Conservation (phyloP, 179 eudicot species). For the Vitellaria paradoxa region DNA sequence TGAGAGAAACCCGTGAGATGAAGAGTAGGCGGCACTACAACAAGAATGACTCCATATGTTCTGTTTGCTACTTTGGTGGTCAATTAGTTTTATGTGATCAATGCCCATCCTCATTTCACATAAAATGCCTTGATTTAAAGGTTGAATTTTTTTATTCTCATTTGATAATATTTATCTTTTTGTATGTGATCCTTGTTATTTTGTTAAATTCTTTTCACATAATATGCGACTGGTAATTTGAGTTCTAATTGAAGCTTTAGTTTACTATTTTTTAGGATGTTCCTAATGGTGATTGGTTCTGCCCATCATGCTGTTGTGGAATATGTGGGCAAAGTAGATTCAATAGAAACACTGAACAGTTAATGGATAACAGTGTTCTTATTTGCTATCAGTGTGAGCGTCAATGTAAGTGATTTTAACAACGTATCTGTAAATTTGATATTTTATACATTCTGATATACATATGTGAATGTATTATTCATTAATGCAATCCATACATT, state of each 20-base stretch:
- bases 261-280: constrained; percentile 41
- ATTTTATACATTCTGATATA: not conserved
- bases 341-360: constrained; percentile 25
- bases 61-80: constrained; percentile 83
- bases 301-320: constrained; percentile 89
- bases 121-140: constrained; percentile 69
- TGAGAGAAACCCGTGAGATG: constrained; percentile 22
- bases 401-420: constrained; percentile 50
- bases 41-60: constrained; percentile 70
- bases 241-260: constrained; percentile 7
- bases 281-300: constrained; percentile 96
- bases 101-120: constrained; percentile 94
- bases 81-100: constrained; percentile 71
- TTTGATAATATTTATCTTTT: not conserved
- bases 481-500: not conserved
- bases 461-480: not conserved
- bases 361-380: constrained; percentile 32
- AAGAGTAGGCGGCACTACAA: constrained; percentile 21
- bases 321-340: constrained; percentile 51
- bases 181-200: not conserved
- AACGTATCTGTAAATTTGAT: too few species aligned
- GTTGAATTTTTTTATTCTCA: constrained; percentile 26
- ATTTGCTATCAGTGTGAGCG: constrained; percentile 78
- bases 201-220: too few species aligned
- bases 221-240: constrained; percentile 2